Evolutionary conservation across 139 green algal genomes (phyloP), one percentile per base, ranked within the genome.

Genomic region (Tetradesmus lagerheimii): DNA sequence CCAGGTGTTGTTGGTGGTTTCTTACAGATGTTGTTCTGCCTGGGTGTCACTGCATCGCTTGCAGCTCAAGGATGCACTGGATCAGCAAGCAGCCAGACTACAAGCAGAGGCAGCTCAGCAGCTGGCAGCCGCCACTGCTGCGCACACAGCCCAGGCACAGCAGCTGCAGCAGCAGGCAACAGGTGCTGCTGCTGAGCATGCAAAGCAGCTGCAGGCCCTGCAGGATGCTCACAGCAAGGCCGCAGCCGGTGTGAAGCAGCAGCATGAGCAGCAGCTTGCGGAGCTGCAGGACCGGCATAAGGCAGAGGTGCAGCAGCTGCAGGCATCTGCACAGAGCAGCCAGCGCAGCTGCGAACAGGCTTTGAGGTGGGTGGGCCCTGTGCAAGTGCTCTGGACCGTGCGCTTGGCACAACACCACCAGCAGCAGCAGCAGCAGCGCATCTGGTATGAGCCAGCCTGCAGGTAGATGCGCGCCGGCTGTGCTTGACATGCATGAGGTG

Each of bases 31-130:
- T 8, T n/a, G 20, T 9, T 41, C 27, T 79, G 31, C 31, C 31
- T 38, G 71, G 1, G 41, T 76, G 83, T 8, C 53, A 57, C 16
- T 88, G 14, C 18, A 34, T n/a, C 27, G 14, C 62, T 80, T 62
- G 39, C 87, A 93, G 83, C 37, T 92, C 64, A 39, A 89, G 11
- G 79, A 45, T 25, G 71, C 74, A 15, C 74, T 93, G 75, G 39
- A 89, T 50, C 80, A 87, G 71, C 64, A 87, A 38, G 79, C 77
- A 38, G 31, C 62, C 29, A 76, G 27, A 15, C 43, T 64, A 16
- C 31, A 91, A 75, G 50, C 74, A 11, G 76, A 62, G 18, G 67
- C 37, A 79, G 41, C 79, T n/a, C 74, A 91, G 80, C 75, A 88
- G 38, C 53, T 90, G 64, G 35, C 88, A 41, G 80, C 50, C 23